Base-by-base conservation (phyloP, 345 rosid genomes). In the Microthlaspi erraticum region DNA sequence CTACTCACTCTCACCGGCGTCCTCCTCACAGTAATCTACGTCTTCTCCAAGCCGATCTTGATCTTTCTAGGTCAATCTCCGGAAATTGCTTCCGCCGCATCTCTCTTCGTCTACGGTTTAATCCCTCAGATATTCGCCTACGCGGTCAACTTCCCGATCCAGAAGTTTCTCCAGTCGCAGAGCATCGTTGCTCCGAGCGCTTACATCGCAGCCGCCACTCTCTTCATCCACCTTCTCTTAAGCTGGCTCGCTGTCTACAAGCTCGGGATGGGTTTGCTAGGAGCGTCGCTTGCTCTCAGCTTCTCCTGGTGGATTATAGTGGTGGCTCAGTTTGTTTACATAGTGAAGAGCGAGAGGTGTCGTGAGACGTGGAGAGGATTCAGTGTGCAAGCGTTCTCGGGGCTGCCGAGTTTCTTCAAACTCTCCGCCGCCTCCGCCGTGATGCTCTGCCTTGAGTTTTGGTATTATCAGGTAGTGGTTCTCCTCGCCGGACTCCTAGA, bases 101-200 rank as follows among this genome's bases (percentile, higher is more conserved):
- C 86, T 5, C 32, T 80, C 5, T 88, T 82, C 31, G 85, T 83
- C 54, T 76, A 79, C 33, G 89, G 87, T 9, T 77, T 85, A 4
- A 85, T 85, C 61, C 89, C 89, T 11, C 89, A 85, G 56, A 81
- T 83, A 14, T 85, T 81, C 23, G 87, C 87, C 12, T 85, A 78
- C 72, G 85, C 87, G 1, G 20, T 73, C 5, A 86, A 83, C 43
- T 83, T 86, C 60, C 89, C 91, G 0, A 88, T 88, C 46, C 89
- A 85, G 61, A 85, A 81, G 19, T 85, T 82, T 23, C 74, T 85
- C 0, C 88, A 85, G 33, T 71, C 88, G 5, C 88, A 85, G 34
- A 81, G 84, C 84, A 83, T 85, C 3, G 85, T 85, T 20, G 73
- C 81, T 1, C 85, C 89, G 4, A 83, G 84, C 34, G 89, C 89